Evolutionary conservation across 768 basidiomycete species (phyloP).

Genomic region (Mycena rebaudengoi): DNA sequence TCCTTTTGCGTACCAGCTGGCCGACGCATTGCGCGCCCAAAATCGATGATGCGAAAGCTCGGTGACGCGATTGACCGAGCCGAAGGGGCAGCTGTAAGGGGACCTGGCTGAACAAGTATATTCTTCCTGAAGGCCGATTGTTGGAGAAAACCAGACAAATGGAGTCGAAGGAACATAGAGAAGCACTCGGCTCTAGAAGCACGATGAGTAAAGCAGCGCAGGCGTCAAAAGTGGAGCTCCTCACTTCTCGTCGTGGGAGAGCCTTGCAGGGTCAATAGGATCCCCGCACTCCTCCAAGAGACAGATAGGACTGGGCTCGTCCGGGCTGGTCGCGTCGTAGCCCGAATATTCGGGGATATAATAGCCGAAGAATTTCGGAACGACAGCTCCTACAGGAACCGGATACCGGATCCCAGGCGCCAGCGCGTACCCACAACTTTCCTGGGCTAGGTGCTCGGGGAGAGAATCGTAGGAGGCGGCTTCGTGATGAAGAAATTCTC

Average conservation of each 20-base stretch:
- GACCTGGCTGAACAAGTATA: constrained; percentile 52
- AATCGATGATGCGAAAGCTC: constrained; percentile 60
- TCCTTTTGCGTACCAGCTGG: constrained; percentile 5
- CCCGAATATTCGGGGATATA: constrained; percentile 36
- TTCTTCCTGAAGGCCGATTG: constrained; percentile 53
- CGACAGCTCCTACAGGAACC: constrained; percentile 49
- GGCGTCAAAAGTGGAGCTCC: neutral
- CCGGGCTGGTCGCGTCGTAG: constrained; percentile 1
- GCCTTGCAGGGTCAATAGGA: constrained; percentile 34
- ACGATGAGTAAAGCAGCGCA: neutral
- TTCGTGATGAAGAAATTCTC: constrained; percentile 39
- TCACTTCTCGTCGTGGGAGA: constrained; percentile 32
- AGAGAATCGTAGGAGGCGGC: constrained; percentile 42
- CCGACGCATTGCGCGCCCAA: constrained; percentile 47
- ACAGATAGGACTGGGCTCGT: constrained; percentile 48
- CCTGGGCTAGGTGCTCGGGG: constrained; percentile 41
- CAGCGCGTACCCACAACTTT: constrained; percentile 45
- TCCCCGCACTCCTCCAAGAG: constrained; percentile 58
- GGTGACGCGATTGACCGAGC: constrained; percentile 37
- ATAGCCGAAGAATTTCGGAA: constrained; percentile 62
- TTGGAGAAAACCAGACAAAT: constrained; percentile 47
- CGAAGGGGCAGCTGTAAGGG: constrained; percentile 41
- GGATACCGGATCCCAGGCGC: constrained; percentile 36
- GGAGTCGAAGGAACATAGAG: constrained; percentile 51
- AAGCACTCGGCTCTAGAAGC: constrained; percentile 30